Percentiles rank a stretch among this genome's conserved stretches.
phyloP scores from a whole-genome alignment of 2,329 filamentous ascomycete species.

The Xylaria sp. region DNA sequence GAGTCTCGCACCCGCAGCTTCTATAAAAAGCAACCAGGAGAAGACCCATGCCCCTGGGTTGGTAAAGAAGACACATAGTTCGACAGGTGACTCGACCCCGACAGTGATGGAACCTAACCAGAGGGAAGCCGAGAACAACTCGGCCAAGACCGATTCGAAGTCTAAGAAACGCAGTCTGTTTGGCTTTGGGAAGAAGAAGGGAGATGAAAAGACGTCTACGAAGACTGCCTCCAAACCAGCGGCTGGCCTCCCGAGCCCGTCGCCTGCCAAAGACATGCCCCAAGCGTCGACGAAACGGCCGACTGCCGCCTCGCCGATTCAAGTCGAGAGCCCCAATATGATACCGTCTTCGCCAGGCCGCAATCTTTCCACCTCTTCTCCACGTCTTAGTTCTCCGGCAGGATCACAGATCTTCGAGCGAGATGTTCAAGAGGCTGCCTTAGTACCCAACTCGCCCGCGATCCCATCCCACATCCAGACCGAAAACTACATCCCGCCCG shows the following conservation, averaged over 20 bases:
- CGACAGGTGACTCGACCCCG: conserved; percentile 38
- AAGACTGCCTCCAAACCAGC: conserved; percentile 38
- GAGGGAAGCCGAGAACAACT: conserved; percentile 34
- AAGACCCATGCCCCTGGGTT: conserved; percentile 33
- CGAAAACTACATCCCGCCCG: conserved; percentile 90
- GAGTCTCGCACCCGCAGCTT: conserved; percentile 38
- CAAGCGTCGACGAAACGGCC: conserved; percentile 42
- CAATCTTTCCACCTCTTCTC: conserved; percentile 68
- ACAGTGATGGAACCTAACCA: conserved; percentile 32
- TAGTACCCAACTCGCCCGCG: conserved; percentile 76
- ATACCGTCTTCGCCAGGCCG: conserved; percentile 67
- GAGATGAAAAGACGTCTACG: conserved; percentile 43
- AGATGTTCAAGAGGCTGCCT: conserved; percentile 80
- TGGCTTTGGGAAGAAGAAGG: conserved; percentile 65
- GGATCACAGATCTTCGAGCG: conserved; percentile 87
- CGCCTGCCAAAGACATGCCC: conserved; percentile 36
- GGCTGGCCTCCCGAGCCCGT: conserved; percentile 40
- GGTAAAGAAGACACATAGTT: conserved; percentile 22
- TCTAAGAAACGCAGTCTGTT: conserved; percentile 61
- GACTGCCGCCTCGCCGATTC: conserved; percentile 47
- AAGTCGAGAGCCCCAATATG: conserved; percentile 47
- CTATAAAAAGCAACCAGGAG: conserved; percentile 31
- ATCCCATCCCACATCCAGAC: conserved; percentile 93
- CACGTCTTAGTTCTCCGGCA: conserved; percentile 77
- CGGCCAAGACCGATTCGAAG: conserved; percentile 42